Conservation (phyloP, 2,329 filamentous ascomycete genomes). For the Trichothecium roseum region DNA sequence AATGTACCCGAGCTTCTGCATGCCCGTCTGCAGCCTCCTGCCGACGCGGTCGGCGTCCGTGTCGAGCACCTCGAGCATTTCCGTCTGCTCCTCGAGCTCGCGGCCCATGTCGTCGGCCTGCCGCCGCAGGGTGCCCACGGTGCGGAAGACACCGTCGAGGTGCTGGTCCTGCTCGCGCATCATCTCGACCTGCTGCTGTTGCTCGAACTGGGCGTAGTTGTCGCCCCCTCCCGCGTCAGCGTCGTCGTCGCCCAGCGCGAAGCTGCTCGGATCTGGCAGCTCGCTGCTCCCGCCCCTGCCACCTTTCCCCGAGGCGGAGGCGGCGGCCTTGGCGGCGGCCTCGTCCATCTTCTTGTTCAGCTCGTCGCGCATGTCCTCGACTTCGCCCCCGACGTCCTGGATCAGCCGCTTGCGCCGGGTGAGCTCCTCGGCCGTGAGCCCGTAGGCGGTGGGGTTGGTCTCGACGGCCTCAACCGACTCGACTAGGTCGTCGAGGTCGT, state of each 20-base stretch:
- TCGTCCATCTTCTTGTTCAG: slow-evolving; percentile 48
- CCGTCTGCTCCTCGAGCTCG: slow-evolving; percentile 88
- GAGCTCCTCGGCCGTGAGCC: slow-evolving; percentile 75
- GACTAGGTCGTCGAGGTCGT: slow-evolving; percentile 81
- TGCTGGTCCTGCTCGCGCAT: slow-evolving; percentile 93
- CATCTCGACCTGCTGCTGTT: slow-evolving; percentile 81
- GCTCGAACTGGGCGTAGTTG: slow-evolving; percentile 74
- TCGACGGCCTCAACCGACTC: slow-evolving; percentile 83
- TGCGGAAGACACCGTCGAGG: slow-evolving; percentile 84
- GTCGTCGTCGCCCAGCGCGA: slow-evolving; percentile 41
- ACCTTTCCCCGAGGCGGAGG: too few species aligned
- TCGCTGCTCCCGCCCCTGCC: slow-evolving; percentile 18
- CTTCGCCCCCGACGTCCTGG: slow-evolving; percentile 77
- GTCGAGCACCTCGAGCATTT: slow-evolving; percentile 81
- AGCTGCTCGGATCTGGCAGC: slow-evolving; percentile 42
- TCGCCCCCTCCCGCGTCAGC: slow-evolving; percentile 43
- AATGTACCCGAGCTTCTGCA: slow-evolving; percentile 77
- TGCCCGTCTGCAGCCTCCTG: slow-evolving; percentile 71
- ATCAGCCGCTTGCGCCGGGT: slow-evolving; percentile 71
- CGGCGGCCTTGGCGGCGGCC: slow-evolving; percentile 8
- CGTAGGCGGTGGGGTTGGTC: slow-evolving; percentile 76
- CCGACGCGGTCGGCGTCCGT: slow-evolving; percentile 77
- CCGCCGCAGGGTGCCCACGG: slow-evolving; percentile 78
- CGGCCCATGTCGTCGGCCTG: slow-evolving; percentile 95
- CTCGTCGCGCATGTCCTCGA: slow-evolving; percentile 83